Percentiles rank a stretch among this genome's conserved stretches.
These are phyloP conservation scores for Meyerozyma athensensis DNA, from an alignment of 1,139 yeast species.

Conservation along the genomic window DNA sequence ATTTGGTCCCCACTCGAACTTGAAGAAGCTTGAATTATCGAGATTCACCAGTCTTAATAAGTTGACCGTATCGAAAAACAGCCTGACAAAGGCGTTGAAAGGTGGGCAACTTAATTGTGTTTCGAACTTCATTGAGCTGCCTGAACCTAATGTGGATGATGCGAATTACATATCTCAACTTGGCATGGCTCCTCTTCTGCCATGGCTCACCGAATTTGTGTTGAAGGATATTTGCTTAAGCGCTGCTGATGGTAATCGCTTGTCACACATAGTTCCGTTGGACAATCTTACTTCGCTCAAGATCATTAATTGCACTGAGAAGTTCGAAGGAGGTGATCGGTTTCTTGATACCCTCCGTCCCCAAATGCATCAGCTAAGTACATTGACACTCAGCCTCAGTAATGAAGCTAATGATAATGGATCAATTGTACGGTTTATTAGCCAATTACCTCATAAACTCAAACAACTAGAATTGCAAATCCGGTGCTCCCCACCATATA, in stretches of 20 bases:
- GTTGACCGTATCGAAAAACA: constrained; percentile 14
- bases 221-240: constrained; percentile 16
- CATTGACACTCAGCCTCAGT: neutral
- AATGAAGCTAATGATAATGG: constrained; percentile 2
- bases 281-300: neutral
- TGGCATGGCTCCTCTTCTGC: constrained; percentile 3
- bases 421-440: neutral
- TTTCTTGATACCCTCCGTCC: constrained; percentile 2
- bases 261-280: neutral
- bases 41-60: constrained; percentile 13
- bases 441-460: neutral
- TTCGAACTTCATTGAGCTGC: constrained; percentile 12
- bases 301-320: neutral
- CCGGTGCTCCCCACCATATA: neutral
- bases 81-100: constrained; percentile 5
- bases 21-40: constrained; percentile 13
- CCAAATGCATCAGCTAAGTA: neutral
- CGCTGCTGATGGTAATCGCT: constrained; percentile 11
- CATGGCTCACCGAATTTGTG: constrained; percentile 12
- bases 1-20: constrained; percentile 13
- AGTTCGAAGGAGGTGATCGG: neutral
- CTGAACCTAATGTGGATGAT: constrained; percentile 12
- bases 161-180: constrained; percentile 3
- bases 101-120: constrained; percentile 9
- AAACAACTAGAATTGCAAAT: neutral